Evolutionary conservation across 345 rosid genomes (phyloP), one percentile per base, ranked within the genome.

Genomic region (Salix caprea): DNA sequence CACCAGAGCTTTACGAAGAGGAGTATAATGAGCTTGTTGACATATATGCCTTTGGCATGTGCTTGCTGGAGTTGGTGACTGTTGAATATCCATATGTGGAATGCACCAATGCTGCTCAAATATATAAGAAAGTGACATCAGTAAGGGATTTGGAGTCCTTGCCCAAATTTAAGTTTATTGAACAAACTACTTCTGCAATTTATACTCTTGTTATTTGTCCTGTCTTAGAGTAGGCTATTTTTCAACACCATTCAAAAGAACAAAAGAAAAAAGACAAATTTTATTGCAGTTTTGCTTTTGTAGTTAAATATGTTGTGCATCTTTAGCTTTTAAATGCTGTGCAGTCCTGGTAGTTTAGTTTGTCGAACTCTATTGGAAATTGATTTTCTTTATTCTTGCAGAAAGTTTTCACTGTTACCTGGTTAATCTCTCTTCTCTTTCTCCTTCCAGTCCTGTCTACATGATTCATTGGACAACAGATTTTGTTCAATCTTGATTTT

Each of bases 1-100:
- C 84, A 34, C 84, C 84, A 2, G 84, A 82, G 76, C 84, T 82
- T 58, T 82, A 82, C 11, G 84, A 82, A 70, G 84, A 82, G 79
- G 81, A 82, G 60, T 82, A 82, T 76, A 82, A 82, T 74, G 84
- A 82, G 65, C 81, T 82, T 71, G 84, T 82, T 46, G 84, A 82
- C 65, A 82, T 82, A 34, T 82, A 82, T 78, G 84, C 84, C 37
- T 82, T 82, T 67, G 84, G 84, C 56, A 77, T 82, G 84, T 82
- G 84, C 84, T 82, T 82, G 78, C 76, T 82, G 58, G 84, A 82
- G 76, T 48, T 82, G 78, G 81, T 75, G 65, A 82, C 84, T 50
- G 61, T 82, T 71, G 84, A 82, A 66, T 82, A 82, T 69, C 84
- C 84, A 19, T 82, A 82, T 32, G 39, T 67, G 12, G 84, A 82